Evolutionary conservation across 305 asterid genomes (phyloP).

Genomic region (Solanum hybrid): DNA sequence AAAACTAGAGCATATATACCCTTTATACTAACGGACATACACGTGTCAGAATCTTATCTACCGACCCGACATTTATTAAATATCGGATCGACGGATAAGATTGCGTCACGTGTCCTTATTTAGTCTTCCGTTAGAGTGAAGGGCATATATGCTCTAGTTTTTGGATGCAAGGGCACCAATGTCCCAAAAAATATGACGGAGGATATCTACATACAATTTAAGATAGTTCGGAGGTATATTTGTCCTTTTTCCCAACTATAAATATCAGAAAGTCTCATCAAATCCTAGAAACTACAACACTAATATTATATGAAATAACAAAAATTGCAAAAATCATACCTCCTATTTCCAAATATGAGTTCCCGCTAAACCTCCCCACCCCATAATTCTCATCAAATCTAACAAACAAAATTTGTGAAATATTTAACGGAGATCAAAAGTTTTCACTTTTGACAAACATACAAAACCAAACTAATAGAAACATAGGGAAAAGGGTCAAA

Average conservation of each 20-base stretch:
- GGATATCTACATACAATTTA: no score
- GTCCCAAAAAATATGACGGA: neutral
- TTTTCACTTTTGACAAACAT: neutral
- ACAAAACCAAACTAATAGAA: neutral
- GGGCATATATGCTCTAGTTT: neutral
- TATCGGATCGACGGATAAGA: neutral
- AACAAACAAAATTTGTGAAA: neutral
- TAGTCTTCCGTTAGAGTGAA: neutral
- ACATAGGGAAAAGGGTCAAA: no score
- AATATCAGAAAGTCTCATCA: neutral
- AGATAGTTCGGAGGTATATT: neutral
- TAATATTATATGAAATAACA: neutral
- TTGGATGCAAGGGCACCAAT: neutral
- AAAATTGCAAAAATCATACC: neutral
- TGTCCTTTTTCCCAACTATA: neutral
- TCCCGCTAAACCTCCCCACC: neutral
- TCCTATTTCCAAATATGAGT: neutral
- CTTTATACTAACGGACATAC: neutral
- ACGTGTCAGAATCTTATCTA: no score
- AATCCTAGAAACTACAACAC: neutral
- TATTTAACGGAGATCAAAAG: neutral
- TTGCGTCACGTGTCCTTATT: rapidly evolving
- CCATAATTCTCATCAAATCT: neutral
- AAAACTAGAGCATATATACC: neutral
- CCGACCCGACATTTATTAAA: neutral